Base-by-base conservation (phyloP, 768 basidiomycete genomes). In the Kwoniella shandongensis region DNA sequence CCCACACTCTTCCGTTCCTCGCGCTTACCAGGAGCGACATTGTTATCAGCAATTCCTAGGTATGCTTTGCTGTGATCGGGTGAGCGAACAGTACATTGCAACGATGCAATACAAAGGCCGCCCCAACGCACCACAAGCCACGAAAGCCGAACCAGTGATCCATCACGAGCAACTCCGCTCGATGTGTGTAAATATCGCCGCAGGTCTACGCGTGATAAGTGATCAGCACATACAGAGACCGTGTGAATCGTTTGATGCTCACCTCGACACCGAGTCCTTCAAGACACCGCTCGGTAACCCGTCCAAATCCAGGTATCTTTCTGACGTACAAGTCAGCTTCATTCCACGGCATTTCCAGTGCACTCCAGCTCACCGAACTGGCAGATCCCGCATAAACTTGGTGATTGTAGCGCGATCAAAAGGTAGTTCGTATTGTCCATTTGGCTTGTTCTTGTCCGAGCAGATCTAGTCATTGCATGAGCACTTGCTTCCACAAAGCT, bases 391-490 rank as follows among this genome's bases (percentile, higher is more conserved):
- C 86, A 91, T 91, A 73, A 96, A 97, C 0, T 78, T 77, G 45
- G 81, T 81, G 64, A 97, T 86, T 7, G 81, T 78, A 26, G 83
- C 69, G 1, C 81, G 74, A 25, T 87, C 82, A 65, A 87, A 89
- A 2, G 83, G 77, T 22, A 96, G 82, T 63, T 83, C 82, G 62
- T 84, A 97, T 75, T 96, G 92, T 12, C 91, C 92, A 68, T 94
- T 89, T 2, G 92, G 93, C 77, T 97, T 97, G 75, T 97, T 94
- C 80, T 87, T 91, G 76, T 97, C 92, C 26, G 92, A 94, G 73
- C 89, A 92, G 30, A 94, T 93, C 88, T 92, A 49, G 13, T 11
- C 20, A 47, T 23, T 25, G 30, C 45, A 6, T 29, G 7, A 27
- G 36, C 3, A 2, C 13, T 12, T 23, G 38, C 30, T 10, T 27